Conservation (phyloP, 257 asterid genomes). For the Jasminum sambac region DNA sequence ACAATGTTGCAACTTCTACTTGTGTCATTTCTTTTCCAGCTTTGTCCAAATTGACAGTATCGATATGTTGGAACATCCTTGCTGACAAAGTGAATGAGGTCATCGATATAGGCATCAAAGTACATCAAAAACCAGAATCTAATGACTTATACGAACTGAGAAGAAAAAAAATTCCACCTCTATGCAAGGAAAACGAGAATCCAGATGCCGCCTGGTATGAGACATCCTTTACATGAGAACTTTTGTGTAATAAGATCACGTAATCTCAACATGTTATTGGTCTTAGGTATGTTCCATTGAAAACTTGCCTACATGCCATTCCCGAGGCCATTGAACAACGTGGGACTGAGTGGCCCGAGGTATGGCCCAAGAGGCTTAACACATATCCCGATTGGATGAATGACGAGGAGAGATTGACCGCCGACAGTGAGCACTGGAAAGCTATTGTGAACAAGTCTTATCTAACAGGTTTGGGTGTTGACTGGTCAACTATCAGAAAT, state of each 20-base stretch:
- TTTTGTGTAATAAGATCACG: background rate
- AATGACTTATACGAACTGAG: slow-evolving; percentile 73
- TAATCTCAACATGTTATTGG: slow-evolving; percentile 13
- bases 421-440: slow-evolving; percentile 81
- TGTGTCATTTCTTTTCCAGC: slow-evolving; percentile 48
- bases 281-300: slow-evolving; percentile 64
- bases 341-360: slow-evolving; percentile 97
- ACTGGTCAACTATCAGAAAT: slow-evolving; percentile 80
- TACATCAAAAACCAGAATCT: slow-evolving; percentile 86
- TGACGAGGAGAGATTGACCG: slow-evolving; percentile 61
- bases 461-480: slow-evolving; percentile 73
- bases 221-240: background rate
- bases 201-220: slow-evolving; percentile 95
- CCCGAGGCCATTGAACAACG: slow-evolving; percentile 88
- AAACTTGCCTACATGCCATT: slow-evolving; percentile 62
- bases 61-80: slow-evolving; percentile 92
- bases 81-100: slow-evolving; percentile 88
- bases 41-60: slow-evolving; percentile 63
- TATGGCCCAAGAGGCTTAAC: slow-evolving; percentile 90
- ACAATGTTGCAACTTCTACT: slow-evolving; percentile 6
- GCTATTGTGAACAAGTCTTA: slow-evolving; percentile 77
- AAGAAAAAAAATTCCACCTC: slow-evolving; percentile 75
- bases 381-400: slow-evolving; percentile 86
- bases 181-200: slow-evolving; percentile 84
- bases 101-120: slow-evolving; percentile 77